Evolutionary conservation across 352 stramenopile genomes (phyloP).

Genomic region (Pythium folliculosum): DNA sequence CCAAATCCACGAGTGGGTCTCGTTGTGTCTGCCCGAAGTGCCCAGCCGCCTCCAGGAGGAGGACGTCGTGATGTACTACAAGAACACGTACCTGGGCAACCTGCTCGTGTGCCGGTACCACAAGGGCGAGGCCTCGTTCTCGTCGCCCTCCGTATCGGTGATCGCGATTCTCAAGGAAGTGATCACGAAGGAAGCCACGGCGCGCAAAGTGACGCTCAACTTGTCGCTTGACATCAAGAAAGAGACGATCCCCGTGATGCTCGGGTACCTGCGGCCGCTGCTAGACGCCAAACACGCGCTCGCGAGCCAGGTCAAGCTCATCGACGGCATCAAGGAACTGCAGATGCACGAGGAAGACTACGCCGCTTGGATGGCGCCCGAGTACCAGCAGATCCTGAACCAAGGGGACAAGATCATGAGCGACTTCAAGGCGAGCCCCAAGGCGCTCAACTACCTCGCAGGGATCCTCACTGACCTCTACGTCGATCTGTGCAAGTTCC

Average conservation of each 20-base stretch:
- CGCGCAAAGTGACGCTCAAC: slow-evolving; percentile 74
- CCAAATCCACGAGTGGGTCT: slow-evolving; percentile 88
- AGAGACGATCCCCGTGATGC: slow-evolving; percentile 69
- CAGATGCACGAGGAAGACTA: slow-evolving; percentile 81
- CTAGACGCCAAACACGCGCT: slow-evolving; percentile 74
- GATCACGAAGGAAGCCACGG: slow-evolving; percentile 84
- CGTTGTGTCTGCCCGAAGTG: slow-evolving; percentile 76
- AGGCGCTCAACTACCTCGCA: slow-evolving; percentile 76
- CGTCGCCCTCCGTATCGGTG: slow-evolving; percentile 74
- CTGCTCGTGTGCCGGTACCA: slow-evolving; percentile 75
- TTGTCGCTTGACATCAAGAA: slow-evolving; percentile 84
- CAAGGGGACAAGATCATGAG: slow-evolving; percentile 62
- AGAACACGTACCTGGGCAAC: slow-evolving; percentile 75
- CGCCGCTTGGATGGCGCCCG: slow-evolving; percentile 68
- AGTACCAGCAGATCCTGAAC: slow-evolving; percentile 78
- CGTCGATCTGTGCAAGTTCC: slow-evolving; percentile 86
- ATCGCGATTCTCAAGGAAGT: slow-evolving; percentile 88
- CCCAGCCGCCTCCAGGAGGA: slow-evolving; percentile 70
- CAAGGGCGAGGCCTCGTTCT: slow-evolving; percentile 73
- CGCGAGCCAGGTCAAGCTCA: slow-evolving; percentile 76
- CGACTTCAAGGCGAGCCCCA: slow-evolving; percentile 74
- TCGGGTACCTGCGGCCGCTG: slow-evolving; percentile 61
- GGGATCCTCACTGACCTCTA: slow-evolving; percentile 85
- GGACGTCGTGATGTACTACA: slow-evolving; percentile 73
- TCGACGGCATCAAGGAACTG: slow-evolving; percentile 83